phyloP scores from a whole-genome alignment of 371 early-diverging fungal genomes.

The Saksenaea oblongispora region DNA sequence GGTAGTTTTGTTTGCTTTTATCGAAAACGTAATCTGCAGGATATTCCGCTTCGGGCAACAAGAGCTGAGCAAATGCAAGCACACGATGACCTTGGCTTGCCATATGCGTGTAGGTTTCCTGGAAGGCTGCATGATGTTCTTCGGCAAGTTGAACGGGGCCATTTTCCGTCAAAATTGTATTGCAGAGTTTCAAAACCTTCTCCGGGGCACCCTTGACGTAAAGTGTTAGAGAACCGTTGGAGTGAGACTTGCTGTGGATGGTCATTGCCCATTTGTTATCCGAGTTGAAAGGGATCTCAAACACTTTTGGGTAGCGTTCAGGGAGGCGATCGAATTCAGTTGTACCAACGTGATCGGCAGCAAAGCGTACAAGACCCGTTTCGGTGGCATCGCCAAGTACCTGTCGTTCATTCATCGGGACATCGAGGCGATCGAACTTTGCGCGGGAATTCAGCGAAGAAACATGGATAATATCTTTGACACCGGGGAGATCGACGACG shows the following conservation, averaged over 20 bases:
- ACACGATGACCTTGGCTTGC: constrained; percentile 63
- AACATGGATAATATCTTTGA: constrained; percentile 71
- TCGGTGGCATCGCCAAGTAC: constrained; percentile 54
- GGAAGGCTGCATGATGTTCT: constrained; percentile 46
- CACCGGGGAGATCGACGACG: constrained; percentile 48
- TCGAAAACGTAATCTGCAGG: constrained; percentile 20
- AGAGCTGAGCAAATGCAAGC: constrained; percentile 47
- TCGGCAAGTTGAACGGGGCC: constrained; percentile 23
- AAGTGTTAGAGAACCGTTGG: constrained; percentile 67
- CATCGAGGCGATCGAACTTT: constrained; percentile 86
- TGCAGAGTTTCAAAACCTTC: constrained; percentile 80
- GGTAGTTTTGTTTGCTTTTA: constrained; percentile 4
- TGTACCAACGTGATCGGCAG: constrained; percentile 41
- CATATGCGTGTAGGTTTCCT: constrained; percentile 51
- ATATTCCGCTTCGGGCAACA: constrained; percentile 47
- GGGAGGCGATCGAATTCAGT: neutral
- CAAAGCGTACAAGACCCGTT: constrained; percentile 83
- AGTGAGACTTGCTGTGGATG: constrained; percentile 75
- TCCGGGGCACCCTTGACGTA: constrained; percentile 96
- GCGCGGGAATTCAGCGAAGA: constrained; percentile 80
- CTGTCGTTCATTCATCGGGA: constrained; percentile 72
- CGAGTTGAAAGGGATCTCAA: constrained; percentile 95
- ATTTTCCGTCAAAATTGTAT: constrained; percentile 51
- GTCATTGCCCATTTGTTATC: constrained; percentile 94
- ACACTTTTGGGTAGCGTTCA: constrained; percentile 61